phyloP scores from a whole-genome alignment of 2,329 filamentous ascomycete species.

The Pseudogymnoascus sp. region DNA sequence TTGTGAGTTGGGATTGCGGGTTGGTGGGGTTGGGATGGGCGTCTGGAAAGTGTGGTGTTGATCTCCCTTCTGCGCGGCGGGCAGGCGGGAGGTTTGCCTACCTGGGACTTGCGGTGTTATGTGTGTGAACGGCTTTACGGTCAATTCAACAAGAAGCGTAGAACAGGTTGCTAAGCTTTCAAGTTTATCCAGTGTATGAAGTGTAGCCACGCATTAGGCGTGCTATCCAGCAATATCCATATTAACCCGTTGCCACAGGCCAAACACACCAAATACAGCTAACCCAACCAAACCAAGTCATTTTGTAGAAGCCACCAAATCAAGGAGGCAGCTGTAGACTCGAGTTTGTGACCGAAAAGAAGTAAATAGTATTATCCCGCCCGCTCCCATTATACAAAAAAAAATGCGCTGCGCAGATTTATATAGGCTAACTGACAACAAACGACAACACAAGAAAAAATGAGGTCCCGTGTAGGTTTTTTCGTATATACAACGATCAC shows the following conservation, averaged over 20 bases:
- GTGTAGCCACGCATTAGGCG: not conserved
- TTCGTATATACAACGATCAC: not conserved
- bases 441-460: not conserved
- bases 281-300: not conserved
- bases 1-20: not conserved
- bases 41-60: not conserved
- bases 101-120: not conserved
- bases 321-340: not conserved
- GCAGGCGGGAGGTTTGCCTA: not conserved
- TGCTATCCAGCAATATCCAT: not conserved
- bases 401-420: slow-evolving; percentile 2
- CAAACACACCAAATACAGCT: not conserved
- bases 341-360: not conserved
- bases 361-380: slow-evolving; percentile 3
- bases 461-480: not conserved
- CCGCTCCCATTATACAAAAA: slow-evolving; percentile 1
- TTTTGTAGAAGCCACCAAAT: not conserved
- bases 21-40: not conserved
- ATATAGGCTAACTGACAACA: not conserved
- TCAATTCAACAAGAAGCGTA: too few relatives aligned
- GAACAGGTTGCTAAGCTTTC: not conserved
- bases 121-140: not conserved
- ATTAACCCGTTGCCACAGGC: not conserved
- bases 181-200: not conserved
- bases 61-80: not conserved